Conservation (phyloP, 768 basidiomycete genomes). For the Calocera cornea region DNA sequence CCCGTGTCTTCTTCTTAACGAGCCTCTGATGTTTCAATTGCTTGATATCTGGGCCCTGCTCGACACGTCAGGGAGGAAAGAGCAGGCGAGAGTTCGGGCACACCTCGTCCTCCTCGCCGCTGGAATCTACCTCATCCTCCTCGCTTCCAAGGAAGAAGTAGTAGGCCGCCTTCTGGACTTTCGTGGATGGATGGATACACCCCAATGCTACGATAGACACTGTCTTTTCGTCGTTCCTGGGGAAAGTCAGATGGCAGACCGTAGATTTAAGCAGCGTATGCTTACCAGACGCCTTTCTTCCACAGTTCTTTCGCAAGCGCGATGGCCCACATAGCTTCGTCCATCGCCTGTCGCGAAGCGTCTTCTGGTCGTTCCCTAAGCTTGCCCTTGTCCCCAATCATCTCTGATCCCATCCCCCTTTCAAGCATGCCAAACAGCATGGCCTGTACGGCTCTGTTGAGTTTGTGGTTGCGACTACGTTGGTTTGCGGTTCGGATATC, state of each 20-base stretch:
- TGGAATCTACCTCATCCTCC: constrained; percentile 40
- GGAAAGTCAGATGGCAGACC: background rate
- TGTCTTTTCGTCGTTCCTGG: constrained; percentile 77
- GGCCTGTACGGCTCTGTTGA: constrained; percentile 89
- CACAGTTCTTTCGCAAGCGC: constrained; percentile 87
- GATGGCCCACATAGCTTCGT: constrained; percentile 97
- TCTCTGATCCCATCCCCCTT: constrained; percentile 70
- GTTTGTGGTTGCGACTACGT: constrained; percentile 81
- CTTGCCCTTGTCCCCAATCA: constrained; percentile 74
- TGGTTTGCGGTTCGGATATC: constrained; percentile 87
- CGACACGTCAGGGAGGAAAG: background rate
- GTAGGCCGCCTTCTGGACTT: constrained; percentile 86
- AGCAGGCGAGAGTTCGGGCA: background rate
- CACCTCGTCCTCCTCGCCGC: constrained; percentile 49
- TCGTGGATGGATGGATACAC: constrained; percentile 83
- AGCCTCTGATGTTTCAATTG: constrained; percentile 73
- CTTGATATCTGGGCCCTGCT: constrained; percentile 50
- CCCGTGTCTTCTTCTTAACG: constrained; percentile 84
- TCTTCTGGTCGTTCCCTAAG: constrained; percentile 27
- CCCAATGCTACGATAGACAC: constrained; percentile 84
- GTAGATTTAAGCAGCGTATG: background rate
- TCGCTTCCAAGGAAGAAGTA: constrained; percentile 95
- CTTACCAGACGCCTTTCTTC: constrained; percentile 76
- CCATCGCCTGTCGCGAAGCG: constrained; percentile 32
- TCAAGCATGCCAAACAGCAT: constrained; percentile 96